Conservation (phyloP, 2,329 filamentous ascomycete species). For the Apiospora koreana region DNA sequence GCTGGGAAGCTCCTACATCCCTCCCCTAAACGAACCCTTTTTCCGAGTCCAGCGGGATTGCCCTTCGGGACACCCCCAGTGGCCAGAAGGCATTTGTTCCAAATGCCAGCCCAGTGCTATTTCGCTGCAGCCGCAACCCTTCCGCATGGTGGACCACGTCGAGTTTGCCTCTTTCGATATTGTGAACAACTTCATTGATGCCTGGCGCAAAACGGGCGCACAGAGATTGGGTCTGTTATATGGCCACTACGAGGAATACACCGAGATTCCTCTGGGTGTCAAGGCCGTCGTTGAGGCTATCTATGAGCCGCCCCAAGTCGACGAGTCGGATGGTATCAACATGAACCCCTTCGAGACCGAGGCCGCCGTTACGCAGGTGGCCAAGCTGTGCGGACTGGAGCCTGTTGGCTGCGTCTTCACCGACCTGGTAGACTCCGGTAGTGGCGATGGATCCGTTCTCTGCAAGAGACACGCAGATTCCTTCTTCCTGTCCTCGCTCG, state of each 20-base stretch:
- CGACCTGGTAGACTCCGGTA: slow-evolving; percentile 81
- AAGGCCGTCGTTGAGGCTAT: slow-evolving; percentile 97
- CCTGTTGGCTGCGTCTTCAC: slow-evolving; percentile 94
- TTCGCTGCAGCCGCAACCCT: slow-evolving; percentile 88
- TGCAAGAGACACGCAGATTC: slow-evolving; percentile 97
- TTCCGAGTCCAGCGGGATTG: slow-evolving; percentile 88
- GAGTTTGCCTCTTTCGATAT: slow-evolving; percentile 86
- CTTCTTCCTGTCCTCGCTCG: slow-evolving; percentile 89
- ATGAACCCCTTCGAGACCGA: slow-evolving; percentile 85
- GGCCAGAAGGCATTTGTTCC: slow-evolving; percentile 95
- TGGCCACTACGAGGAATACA: slow-evolving; percentile 86
- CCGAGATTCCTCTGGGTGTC: slow-evolving; percentile 87
- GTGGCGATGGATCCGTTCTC: slow-evolving; percentile 80
- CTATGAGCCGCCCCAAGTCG: slow-evolving; percentile 90
- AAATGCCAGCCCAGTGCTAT: slow-evolving; percentile 98
- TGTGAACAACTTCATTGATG: slow-evolving; percentile 86
- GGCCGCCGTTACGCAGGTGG: slow-evolving; percentile 77
- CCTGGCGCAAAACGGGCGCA: slow-evolving; percentile 82
- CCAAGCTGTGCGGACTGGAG: slow-evolving; percentile 80
- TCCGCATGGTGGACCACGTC: slow-evolving; percentile 97
- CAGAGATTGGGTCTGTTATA: slow-evolving; percentile 92
- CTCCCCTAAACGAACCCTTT: slow-evolving; percentile 88
- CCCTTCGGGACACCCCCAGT: slow-evolving; percentile 87
- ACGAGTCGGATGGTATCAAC: slow-evolving; percentile 86
- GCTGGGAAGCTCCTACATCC: slow-evolving; percentile 91